Evolutionary conservation across 2,329 filamentous ascomycete genomes (phyloP).

Genomic region (Fusarium haematococcum): DNA sequence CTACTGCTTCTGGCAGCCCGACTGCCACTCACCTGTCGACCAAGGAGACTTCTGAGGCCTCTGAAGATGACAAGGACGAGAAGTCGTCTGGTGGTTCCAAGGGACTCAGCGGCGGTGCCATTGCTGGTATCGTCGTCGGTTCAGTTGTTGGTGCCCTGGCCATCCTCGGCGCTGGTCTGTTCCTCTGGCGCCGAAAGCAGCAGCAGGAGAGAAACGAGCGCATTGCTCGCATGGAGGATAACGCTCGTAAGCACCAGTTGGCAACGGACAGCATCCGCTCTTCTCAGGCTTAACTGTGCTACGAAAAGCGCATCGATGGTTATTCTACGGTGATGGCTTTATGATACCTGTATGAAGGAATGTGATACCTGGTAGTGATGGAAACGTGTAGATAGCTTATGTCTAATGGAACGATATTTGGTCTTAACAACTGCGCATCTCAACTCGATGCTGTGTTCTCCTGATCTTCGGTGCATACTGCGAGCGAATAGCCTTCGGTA

Average conservation of each 20-base stretch:
- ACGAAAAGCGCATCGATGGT: neutral
- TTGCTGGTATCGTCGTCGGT: conserved; percentile 81
- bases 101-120: conserved; percentile 77
- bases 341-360: neutral
- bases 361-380: neutral
- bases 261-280: conserved; percentile 13
- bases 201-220: conserved; percentile 22
- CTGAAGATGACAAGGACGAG: conserved; percentile 7
- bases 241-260: conserved; percentile 32
- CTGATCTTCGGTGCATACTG: neutral
- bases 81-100: conserved; percentile 56
- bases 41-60: conserved; percentile 2
- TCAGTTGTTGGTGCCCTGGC: conserved; percentile 72
- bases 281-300: neutral
- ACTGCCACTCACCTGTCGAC: conserved; percentile 26
- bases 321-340: neutral
- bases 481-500: neutral
- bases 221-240: conserved; percentile 31
- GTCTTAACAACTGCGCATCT: neutral
- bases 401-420: neutral
- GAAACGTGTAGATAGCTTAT: neutral
- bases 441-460: neutral
- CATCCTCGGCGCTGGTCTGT: conserved; percentile 69
- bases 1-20: conserved; percentile 7
- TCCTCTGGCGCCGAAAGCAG: conserved; percentile 58